These are phyloP conservation scores for Miscanthus lutarioriparius DNA, from an alignment of 176 grass and related monocot genomes.

Conservation along the genomic window DNA sequence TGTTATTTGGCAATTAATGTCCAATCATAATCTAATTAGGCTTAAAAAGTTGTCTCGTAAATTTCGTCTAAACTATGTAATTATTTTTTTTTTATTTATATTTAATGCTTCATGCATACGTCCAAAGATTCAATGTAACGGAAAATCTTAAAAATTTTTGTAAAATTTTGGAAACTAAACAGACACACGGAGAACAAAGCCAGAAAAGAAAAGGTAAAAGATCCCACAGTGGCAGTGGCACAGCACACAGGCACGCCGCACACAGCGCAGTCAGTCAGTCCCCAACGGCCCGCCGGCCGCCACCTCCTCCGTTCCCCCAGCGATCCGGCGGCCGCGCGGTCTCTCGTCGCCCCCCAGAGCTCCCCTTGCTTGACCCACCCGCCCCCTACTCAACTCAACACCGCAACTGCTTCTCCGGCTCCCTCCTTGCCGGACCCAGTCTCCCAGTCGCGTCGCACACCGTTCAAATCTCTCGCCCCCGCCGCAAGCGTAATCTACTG, in stretches of 20 bases:
- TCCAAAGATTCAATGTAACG: too few species aligned
- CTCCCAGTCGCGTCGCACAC: not conserved
- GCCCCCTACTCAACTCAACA: not conserved
- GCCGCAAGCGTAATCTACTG: not conserved
- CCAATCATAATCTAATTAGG: too few species aligned
- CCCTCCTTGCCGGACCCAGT: not conserved
- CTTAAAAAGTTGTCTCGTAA: too few species aligned
- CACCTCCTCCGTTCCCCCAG: not conserved
- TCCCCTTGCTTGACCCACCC: not conserved
- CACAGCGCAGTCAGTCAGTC: not conserved
- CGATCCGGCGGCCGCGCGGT: not conserved
- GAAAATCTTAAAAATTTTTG: too few species aligned
- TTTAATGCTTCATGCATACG: too few species aligned
- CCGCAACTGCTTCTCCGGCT: not conserved
- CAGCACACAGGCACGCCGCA: not conserved
- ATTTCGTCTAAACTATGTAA: too few species aligned
- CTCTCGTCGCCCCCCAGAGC: not conserved
- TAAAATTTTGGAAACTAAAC: too few species aligned
- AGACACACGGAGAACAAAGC: too few species aligned
- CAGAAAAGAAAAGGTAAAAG: too few species aligned
- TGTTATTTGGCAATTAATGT: too few species aligned
- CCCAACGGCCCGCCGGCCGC: not conserved
- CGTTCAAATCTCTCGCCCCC: constrained; percentile 47
- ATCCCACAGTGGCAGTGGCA: not conserved
- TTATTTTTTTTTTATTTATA: too few species aligned